Evolutionary conservation across 768 basidiomycete species (phyloP).

Genomic region (Pseudohyphozyma bogoriensis): DNA sequence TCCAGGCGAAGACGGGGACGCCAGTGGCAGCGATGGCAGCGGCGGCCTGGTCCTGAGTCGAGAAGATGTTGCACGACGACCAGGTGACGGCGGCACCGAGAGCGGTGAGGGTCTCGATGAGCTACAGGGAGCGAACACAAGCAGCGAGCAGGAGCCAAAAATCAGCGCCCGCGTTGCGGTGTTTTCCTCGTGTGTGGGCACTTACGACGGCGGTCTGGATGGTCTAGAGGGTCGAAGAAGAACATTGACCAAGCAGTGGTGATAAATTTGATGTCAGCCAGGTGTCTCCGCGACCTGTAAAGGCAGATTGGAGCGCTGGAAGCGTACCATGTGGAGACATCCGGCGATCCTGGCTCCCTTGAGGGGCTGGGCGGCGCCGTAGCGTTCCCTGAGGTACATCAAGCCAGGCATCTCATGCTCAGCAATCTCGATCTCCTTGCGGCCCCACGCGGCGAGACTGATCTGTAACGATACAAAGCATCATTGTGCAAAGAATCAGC

Average conservation of each 20-base stretch:
- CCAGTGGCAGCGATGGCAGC: slow-evolving; percentile 88
- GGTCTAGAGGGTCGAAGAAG: too few relatives aligned
- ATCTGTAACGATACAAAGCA: too few relatives aligned
- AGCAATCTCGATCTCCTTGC: slow-evolving; percentile 95
- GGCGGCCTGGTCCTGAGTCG: slow-evolving; percentile 98
- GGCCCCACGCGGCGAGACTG: slow-evolving; percentile 97
- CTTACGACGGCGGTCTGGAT: slow-evolving; percentile 85
- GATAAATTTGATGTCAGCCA: too few relatives aligned
- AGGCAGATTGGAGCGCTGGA: too few relatives aligned
- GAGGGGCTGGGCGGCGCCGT: slow-evolving; percentile 70
- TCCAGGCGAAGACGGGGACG: slow-evolving; percentile 98
- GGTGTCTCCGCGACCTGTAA: too few relatives aligned
- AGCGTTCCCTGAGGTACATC: slow-evolving; percentile 44
- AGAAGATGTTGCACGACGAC: slow-evolving; percentile 68
- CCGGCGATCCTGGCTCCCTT: slow-evolving; percentile 93
- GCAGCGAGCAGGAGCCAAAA: too few relatives aligned
- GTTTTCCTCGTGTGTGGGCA: too few relatives aligned
- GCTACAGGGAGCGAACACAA: slow-evolving; percentile 29
- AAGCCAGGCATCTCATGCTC: slow-evolving; percentile 54
- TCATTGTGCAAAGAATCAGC: too few relatives aligned
- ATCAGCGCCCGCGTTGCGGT: too few relatives aligned
- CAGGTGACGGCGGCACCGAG: slow-evolving; percentile 96
- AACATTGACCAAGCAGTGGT: too few relatives aligned
- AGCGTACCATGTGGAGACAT: slow-evolving; percentile 73
- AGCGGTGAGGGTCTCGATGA: slow-evolving; percentile 92